A percentile compares a stretch with the other conserved stretches of the same genome.
phyloP scores from a whole-genome alignment of 352 stramenopile genomes.

The Phytopythium helicoides region DNA sequence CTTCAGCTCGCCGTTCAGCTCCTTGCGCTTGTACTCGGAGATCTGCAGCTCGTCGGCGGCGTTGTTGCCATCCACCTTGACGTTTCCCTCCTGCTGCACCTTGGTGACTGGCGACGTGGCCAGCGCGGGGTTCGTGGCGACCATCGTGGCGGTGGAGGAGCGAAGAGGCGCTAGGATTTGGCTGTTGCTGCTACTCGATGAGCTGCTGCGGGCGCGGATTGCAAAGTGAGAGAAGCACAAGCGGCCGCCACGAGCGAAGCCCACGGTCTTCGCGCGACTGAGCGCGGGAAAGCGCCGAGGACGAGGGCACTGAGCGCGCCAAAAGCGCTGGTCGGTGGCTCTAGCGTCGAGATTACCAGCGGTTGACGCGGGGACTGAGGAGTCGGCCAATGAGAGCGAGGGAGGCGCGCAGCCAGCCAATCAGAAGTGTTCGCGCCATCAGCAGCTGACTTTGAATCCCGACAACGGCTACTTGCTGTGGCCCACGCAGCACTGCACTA shows the following conservation, averaged over 20 bases:
- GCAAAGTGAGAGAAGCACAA: conserved; percentile 17
- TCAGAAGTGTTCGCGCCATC: conserved; percentile 18
- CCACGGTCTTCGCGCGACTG: neutral
- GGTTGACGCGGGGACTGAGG: neutral
- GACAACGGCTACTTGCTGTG: neutral
- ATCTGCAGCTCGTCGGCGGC: conserved; percentile 22
- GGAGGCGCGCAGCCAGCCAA: conserved; percentile 10
- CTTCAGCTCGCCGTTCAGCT: conserved; percentile 81
- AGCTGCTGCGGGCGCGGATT: conserved; percentile 21
- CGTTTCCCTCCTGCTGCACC: conserved; percentile 24
- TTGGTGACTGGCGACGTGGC: conserved; percentile 20
- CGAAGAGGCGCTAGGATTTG: neutral
- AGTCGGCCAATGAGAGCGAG: conserved; percentile 4
- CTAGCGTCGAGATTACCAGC: neutral
- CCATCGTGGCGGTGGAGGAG: conserved; percentile 20
- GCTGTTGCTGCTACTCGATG: neutral
- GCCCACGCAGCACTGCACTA: too few species aligned
- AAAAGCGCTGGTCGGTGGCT: conserved; percentile 2
- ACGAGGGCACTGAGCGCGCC: neutral
- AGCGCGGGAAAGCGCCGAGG: conserved; percentile 10
- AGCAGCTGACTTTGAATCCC: neutral
- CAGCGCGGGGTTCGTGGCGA: conserved; percentile 26
- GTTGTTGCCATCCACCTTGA: conserved; percentile 15
- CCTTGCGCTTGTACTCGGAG: conserved; percentile 85
- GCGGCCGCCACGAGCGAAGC: neutral